A percentile compares a stretch with the other conserved stretches of the same genome.
phyloP scores from a whole-genome alignment of 768 basidiomycete genomes.

The Lentinula sp. region DNA sequence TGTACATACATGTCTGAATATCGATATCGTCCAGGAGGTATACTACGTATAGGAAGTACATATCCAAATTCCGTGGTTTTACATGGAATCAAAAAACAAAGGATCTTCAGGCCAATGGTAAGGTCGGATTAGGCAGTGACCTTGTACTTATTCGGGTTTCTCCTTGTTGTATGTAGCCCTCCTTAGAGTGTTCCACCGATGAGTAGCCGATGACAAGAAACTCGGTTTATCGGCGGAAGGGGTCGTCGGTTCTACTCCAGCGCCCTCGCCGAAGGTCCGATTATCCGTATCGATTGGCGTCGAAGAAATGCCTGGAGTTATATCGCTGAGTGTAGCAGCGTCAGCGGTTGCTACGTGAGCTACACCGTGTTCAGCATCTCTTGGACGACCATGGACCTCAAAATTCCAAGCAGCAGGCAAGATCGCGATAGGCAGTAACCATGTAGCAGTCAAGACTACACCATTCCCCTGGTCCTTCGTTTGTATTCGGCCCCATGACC shows the following conservation, averaged over 20 bases:
- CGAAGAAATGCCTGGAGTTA: background rate
- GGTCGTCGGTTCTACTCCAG: background rate
- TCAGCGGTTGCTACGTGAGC: background rate
- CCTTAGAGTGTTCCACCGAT: background rate
- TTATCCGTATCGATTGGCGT: background rate
- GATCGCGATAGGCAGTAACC: slow-evolving; percentile 72
- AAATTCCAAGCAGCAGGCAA: slow-evolving; percentile 70
- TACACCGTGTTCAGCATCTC: background rate
- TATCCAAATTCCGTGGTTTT: background rate
- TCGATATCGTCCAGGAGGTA: background rate
- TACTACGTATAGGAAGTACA: background rate
- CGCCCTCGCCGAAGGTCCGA: background rate
- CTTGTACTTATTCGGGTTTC: background rate
- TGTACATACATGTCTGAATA: background rate
- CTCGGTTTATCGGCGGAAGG: background rate
- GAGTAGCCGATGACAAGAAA: background rate
- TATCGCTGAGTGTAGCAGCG: too few relatives aligned
- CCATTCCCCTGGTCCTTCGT: slow-evolving; percentile 72
- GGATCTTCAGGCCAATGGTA: too few relatives aligned
- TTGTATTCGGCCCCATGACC: slow-evolving; percentile 70
- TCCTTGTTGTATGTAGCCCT: background rate
- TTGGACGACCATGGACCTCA: slow-evolving; percentile 6
- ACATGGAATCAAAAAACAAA: too few relatives aligned
- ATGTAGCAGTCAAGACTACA: slow-evolving; percentile 77
- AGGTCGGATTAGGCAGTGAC: background rate